Base-by-base conservation (phyloP, 139 green algal species). In the Picochlorum costavermella region DNA sequence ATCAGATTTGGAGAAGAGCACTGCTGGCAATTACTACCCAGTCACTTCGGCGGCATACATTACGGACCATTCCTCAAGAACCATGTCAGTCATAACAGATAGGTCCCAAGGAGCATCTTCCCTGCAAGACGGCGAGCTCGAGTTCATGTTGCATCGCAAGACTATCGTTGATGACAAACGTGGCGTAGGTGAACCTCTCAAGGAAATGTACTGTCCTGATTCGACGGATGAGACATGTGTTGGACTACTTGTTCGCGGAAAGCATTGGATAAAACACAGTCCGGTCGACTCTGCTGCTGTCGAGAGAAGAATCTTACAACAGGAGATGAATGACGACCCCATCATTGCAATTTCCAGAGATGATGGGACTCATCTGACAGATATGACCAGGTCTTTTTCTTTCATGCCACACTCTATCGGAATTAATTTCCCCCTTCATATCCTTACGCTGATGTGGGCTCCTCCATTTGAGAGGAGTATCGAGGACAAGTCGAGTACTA, bases 1-100 rank as follows among this genome's bases (percentile, higher is more conserved):
- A 9, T 75, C 87, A 8, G 71, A 86, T 5, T 71, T 83, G 17
- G 80, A 58, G 2, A 70, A 88, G 64, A 69, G 66, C 5, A 64
- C 81, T 5, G 73, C 86, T 20, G 75, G 81, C 44, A 91, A 91
- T 69, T 93, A 79, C 74, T 91, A 91, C 71, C 86, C 86, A 6
- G 60, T 91, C 33, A 90, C 86, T 3, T 64, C 82, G 1, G 77
- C 70, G 17, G 79, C 74, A 13, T 70, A 74, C 50, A 63, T 91
- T 9, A 36, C 70, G 46, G 79, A 78, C 10, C 2, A 46, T 8
- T 20, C 28, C 6, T 6, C 28, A 26, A 44, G 67, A 67, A 56
- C 89, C 50, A 30, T 59, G 12, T 63, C 62, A 2, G 44, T 89
- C 29, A 43, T 88, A 14, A 86, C 78, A 8, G 86, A 91, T 49